Base-by-base conservation (phyloP, 1,284 basidiomycete species). In the Tylopilus orsonianus region DNA sequence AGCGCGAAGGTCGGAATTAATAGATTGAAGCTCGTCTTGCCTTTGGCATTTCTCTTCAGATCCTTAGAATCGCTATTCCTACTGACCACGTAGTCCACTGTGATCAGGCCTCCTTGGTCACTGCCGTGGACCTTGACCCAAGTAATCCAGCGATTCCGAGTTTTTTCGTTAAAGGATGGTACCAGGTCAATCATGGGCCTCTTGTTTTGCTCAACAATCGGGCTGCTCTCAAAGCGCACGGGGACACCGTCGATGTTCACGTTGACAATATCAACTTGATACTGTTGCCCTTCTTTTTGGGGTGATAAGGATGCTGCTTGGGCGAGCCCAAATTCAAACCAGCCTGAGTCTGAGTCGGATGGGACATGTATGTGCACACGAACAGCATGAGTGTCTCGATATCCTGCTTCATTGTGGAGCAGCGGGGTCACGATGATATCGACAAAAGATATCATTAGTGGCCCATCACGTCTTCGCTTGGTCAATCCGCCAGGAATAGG, bases 291-390 rank as follows among this genome's bases (percentile, higher is more conserved):
- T 14, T 53, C 54, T 35, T 33, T 49, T 35, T 46, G 34, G n/a
- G 54, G 44, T 32, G 47, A 23, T 44, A 26, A 19, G n/a, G 59
- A 39, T 29, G 49, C 29, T 35, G 71, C 67, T 49, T 74, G 72
- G 8, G 80, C 80, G 35, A 90, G 70, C n/a, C 85, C 86, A 59
- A 90, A 88, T 64, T 88, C 85, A n/a, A 90, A 68, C 81, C 81
- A 86, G 47, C 83, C 83, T 19, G 77, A 75, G 46, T 80, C 78
- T 13, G 71, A 59, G 37, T 82, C 75, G 12, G 74, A 69, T 16
- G 84, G 83, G 6, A 78, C 77, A 26, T 80, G 77, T 14, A 87
- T 62, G 39, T 56, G 67, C 16, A 85, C 56, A 29, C 78, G 75
- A 38, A 88, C 85, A 19, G 78, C 81, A 55, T 88, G 86, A 32